phyloP scores from a whole-genome alignment of 2,329 filamentous ascomycete genomes.

The Trematosphaeria pertusa region DNA sequence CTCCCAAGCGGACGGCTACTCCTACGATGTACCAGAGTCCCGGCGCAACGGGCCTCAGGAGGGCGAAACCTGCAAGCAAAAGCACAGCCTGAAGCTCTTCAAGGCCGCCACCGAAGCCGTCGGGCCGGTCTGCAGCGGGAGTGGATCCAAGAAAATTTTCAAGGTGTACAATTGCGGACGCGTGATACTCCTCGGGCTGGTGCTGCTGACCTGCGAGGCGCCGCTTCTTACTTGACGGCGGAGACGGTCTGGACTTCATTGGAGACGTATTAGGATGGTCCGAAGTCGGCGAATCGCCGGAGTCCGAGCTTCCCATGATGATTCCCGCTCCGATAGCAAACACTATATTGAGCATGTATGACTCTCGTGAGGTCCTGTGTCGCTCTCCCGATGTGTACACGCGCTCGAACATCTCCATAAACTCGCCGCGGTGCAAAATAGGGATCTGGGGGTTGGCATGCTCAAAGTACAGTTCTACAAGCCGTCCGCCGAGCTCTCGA shows the following conservation, averaged over 20 bases:
- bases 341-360: constrained; percentile 97
- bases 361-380: constrained; percentile 75
- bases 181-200: constrained; percentile 95
- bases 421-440: constrained; percentile 86
- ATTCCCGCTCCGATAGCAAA: constrained; percentile 96
- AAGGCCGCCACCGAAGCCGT: constrained; percentile 81
- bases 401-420: constrained; percentile 84
- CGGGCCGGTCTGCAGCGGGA: constrained; percentile 60
- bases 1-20: constrained; percentile 85
- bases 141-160: constrained; percentile 81
- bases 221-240: constrained; percentile 47
- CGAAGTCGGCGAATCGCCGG: constrained; percentile 40
- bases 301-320: constrained; percentile 69
- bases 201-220: constrained; percentile 62
- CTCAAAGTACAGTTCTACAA: constrained; percentile 90
- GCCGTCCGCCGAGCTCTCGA: constrained; percentile 71
- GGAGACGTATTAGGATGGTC: constrained; percentile 38
- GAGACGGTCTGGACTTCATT: constrained; percentile 35
- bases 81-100: constrained; percentile 95
- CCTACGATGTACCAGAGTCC: constrained; percentile 98
- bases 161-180: constrained; percentile 89
- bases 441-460: constrained; percentile 96
- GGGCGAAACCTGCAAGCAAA: constrained; percentile 86
- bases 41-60: constrained; percentile 88
- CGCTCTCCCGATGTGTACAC: constrained; percentile 75